Conservation (phyloP, 73 alveolate genomes). For the Tetrahymena elliotti region DNA sequence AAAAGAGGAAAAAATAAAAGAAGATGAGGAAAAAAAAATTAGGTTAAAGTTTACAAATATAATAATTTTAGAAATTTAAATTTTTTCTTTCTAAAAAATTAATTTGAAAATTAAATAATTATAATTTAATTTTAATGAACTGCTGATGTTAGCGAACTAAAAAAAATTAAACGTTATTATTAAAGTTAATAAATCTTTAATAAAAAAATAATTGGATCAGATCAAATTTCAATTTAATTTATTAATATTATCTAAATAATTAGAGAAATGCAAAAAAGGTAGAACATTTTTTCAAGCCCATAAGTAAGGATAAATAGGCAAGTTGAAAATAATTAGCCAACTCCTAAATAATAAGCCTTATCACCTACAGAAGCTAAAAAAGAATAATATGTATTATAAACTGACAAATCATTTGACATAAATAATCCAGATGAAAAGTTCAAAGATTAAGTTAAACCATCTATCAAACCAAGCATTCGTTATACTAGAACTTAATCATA, state of each 20-base stretch:
- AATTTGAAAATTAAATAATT: too few relatives aligned
- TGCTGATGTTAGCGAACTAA: not conserved
- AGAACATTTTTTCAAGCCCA: not conserved
- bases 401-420: not conserved
- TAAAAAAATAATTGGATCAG: not conserved
- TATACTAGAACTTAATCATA: not conserved
- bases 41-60: too few relatives aligned
- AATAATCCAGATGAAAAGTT: not conserved
- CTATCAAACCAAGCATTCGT: not conserved
- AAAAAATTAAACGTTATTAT: too few relatives aligned
- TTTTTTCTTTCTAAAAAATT: too few relatives aligned
- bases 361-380: not conserved
- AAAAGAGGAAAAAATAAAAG: too few relatives aligned
- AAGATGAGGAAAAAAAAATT: too few relatives aligned
- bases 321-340: not conserved
- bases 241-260: not conserved
- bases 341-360: not conserved
- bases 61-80: too few relatives aligned
- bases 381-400: not conserved
- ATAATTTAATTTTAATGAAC: too few relatives aligned
- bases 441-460: not conserved
- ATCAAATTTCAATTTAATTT: not conserved
- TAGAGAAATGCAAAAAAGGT: not conserved
- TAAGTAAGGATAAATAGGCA: not conserved
- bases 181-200: too few relatives aligned